Conservation (phyloP, 2,329 filamentous ascomycete genomes). For the Microsporum canis region DNA sequence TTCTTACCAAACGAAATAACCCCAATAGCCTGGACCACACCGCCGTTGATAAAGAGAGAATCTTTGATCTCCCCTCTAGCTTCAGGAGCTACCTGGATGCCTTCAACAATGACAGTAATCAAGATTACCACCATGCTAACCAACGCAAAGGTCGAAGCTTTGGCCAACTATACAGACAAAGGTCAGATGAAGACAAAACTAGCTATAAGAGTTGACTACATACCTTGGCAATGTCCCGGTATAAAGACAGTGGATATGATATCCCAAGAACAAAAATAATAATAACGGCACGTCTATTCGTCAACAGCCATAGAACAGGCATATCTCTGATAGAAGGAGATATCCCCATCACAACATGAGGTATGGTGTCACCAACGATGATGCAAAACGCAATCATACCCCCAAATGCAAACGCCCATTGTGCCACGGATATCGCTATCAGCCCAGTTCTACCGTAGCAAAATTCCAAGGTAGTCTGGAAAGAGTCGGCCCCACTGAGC, state of each 20-base stretch:
- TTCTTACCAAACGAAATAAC: slow-evolving; percentile 87
- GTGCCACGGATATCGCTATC: slow-evolving; percentile 79
- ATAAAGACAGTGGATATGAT: slow-evolving; percentile 83
- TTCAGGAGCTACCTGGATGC: slow-evolving; percentile 59
- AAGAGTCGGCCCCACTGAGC: slow-evolving; percentile 82
- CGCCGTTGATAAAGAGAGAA: slow-evolving; percentile 66
- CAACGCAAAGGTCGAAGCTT: slow-evolving; percentile 85
- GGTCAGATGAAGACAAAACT: slow-evolving; percentile 1
- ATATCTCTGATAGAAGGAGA: slow-evolving; percentile 64
- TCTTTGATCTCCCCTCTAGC: slow-evolving; percentile 59
- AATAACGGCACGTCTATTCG: slow-evolving; percentile 72
- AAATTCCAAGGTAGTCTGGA: slow-evolving; percentile 89
- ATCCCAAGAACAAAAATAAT: slow-evolving; percentile 75
- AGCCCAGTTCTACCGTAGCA: slow-evolving; percentile 85
- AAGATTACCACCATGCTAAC: slow-evolving; percentile 90
- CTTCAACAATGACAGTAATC: slow-evolving; percentile 75
- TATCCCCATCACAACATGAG: slow-evolving; percentile 70
- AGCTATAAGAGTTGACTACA: slow-evolving; percentile 17
- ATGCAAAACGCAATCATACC: slow-evolving; percentile 98
- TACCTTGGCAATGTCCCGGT: slow-evolving; percentile 94
- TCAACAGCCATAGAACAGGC: slow-evolving; percentile 70
- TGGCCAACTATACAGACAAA: slow-evolving; percentile 59
- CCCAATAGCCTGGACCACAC: slow-evolving; percentile 90
- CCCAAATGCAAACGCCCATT: slow-evolving; percentile 97
- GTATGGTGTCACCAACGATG: slow-evolving; percentile 93